Evolutionary conservation across 305 asterid genomes (phyloP).

Genomic region (Fraxinus floribunda): DNA sequence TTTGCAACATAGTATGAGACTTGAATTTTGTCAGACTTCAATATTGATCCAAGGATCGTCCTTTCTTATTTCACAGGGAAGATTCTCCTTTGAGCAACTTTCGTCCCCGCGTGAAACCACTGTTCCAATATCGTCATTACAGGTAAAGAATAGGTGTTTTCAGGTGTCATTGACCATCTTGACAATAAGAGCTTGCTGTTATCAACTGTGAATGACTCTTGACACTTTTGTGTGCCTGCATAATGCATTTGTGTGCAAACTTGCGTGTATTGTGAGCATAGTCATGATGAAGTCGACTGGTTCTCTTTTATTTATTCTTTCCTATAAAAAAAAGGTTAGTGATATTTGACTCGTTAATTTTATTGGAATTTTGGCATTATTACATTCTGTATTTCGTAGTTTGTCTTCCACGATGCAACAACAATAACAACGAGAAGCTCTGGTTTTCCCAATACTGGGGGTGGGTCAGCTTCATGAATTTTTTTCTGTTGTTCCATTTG

Average conservation of each 20-base stretch:
- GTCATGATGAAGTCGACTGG: background rate
- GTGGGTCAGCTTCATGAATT: background rate
- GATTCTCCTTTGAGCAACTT: conserved; percentile 81
- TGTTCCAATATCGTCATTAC: conserved; percentile 97
- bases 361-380: background rate
- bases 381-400: background rate
- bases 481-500: background rate
- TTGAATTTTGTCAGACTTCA: conserved; percentile 16
- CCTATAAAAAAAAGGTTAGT: background rate
- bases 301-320: conserved; percentile 1
- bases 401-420: background rate
- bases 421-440: background rate
- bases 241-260: background rate
- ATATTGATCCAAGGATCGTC: conserved; percentile 23
- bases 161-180: conserved; percentile 13
- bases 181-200: background rate
- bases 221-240: conserved; percentile 10
- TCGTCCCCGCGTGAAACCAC: conserved; percentile 93
- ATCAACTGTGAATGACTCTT: conserved; percentile 10
- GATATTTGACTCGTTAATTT: background rate
- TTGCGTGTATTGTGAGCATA: background rate
- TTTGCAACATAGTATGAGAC: conserved; percentile 21
- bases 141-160: conserved; percentile 54
- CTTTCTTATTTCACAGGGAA: conserved; percentile 62
- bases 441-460: background rate